phyloP scores from a whole-genome alignment of 169 alveolate genomes.

The Eimeria zaria region DNA sequence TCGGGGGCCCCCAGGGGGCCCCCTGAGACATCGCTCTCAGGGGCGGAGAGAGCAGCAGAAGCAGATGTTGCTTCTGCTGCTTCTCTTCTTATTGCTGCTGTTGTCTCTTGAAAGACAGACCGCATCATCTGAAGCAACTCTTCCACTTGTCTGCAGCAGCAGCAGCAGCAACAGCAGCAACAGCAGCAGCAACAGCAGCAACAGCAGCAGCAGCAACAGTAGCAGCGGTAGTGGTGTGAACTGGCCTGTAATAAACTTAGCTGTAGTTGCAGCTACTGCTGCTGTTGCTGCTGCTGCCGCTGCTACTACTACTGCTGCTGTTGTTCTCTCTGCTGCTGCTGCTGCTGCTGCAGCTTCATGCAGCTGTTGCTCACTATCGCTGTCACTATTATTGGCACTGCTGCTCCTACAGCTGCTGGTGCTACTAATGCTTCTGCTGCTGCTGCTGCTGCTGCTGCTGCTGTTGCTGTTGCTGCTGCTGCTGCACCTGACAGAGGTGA shows the following conservation, averaged over 20 bases:
- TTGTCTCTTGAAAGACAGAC: too few relatives aligned
- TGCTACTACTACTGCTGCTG: neutral
- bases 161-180: too few relatives aligned
- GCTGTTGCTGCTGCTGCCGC: neutral
- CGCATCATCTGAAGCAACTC: too few relatives aligned
- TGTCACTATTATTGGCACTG: neutral
- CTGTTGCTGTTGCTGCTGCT: neutral
- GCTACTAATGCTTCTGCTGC: neutral
- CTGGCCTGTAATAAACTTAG: too few relatives aligned
- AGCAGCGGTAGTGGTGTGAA: neutral
- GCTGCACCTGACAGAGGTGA: constrained; percentile 90
- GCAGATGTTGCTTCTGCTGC: too few relatives aligned
- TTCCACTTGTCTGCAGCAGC: too few relatives aligned
- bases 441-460: constrained; percentile 5
- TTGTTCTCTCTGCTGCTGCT: neutral
- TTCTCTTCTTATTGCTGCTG: too few relatives aligned
- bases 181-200: too few relatives aligned
- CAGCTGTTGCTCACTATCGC: neutral
- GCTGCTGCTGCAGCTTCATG: neutral
- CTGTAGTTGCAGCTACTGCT: too few relatives aligned
- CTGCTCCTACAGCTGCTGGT: neutral
- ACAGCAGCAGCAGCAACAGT: neutral
- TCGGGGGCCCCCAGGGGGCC: neutral
- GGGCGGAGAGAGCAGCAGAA: neutral
- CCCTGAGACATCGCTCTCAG: too few relatives aligned